These are phyloP conservation scores for Euptelea pleiosperma DNA, from an alignment of 164 flowering plant genomes.

Conservation along the genomic window DNA sequence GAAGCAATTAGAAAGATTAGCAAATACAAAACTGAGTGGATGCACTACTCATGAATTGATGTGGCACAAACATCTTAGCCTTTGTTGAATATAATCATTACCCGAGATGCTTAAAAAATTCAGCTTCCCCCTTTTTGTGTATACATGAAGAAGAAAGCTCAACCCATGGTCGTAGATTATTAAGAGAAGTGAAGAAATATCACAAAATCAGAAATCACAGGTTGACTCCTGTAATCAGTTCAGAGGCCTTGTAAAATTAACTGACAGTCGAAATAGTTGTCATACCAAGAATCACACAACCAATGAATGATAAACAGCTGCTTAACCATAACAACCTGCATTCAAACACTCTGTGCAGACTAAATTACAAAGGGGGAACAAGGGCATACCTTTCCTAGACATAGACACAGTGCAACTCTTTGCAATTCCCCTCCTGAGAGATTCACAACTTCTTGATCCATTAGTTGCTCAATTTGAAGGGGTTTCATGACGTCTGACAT, in stretches of 20 bases:
- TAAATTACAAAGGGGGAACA: not conserved
- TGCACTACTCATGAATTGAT: too few species aligned
- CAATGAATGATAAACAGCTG: not conserved
- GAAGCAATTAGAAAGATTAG: too few species aligned
- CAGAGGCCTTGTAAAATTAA: not conserved
- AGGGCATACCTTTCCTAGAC: conserved; percentile 91
- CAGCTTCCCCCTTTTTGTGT: too few species aligned
- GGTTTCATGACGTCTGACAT: conserved; percentile 98
- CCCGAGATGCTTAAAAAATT: too few species aligned
- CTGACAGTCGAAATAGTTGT: not conserved
- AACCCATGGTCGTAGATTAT: not conserved
- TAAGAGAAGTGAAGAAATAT: not conserved
- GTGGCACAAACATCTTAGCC: too few species aligned
- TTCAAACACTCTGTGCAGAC: too few species aligned
- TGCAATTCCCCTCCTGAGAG: conserved; percentile 99
- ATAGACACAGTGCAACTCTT: conserved; percentile 88
- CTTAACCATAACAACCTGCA: not conserved
- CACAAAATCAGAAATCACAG: not conserved
- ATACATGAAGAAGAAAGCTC: too few species aligned
- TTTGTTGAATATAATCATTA: too few species aligned
- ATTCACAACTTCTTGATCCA: conserved; percentile 98
- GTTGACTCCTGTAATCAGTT: not conserved
- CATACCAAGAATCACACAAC: not conserved
- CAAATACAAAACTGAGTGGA: too few species aligned
- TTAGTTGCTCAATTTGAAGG: conserved; percentile 86